A percentile compares a stretch with the other conserved stretches of the same genome.
These are phyloP conservation scores for Porphyrellus cyaneotinctus DNA, from an alignment of 768 basidiomycete genomes.

Conservation along the genomic window DNA sequence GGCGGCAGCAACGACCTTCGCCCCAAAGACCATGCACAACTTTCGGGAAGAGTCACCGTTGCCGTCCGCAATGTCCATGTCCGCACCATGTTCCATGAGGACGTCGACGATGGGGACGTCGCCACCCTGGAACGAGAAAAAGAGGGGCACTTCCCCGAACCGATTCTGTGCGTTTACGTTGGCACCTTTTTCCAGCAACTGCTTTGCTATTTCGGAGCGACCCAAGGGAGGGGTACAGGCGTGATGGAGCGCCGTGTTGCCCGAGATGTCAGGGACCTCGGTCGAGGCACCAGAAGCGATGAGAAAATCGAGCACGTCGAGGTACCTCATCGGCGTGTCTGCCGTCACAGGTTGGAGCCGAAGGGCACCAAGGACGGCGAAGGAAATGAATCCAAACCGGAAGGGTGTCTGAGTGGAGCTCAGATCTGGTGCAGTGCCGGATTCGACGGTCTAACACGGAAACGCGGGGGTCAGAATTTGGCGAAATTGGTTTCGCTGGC, in stretches of 20 bases:
- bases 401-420: conserved; percentile 40
- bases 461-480: background rate
- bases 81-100: conserved; percentile 48
- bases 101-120: conserved; percentile 36
- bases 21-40: conserved; percentile 35
- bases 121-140: conserved; percentile 33
- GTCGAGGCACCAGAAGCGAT: conserved; percentile 39
- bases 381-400: conserved; percentile 39
- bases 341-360: conserved; percentile 22
- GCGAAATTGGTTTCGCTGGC: background rate
- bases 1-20: conserved; percentile 42
- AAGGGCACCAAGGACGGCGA: conserved; percentile 41
- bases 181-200: conserved; percentile 44
- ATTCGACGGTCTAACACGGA: conserved; percentile 17
- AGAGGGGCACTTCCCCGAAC: conserved; percentile 45
- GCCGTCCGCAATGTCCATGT: conserved; percentile 37
- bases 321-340: conserved; percentile 21
- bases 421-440: conserved; percentile 36
- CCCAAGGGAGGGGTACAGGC: conserved; percentile 30
- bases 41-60: conserved; percentile 36
- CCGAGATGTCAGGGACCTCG: conserved; percentile 43
- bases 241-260: conserved; percentile 50
- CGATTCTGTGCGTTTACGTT: conserved; percentile 47
- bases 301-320: conserved; percentile 39
- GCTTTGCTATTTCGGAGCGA: conserved; percentile 31